Base-by-base conservation (phyloP, 2,329 filamentous ascomycete genomes). In the Aspergillus sojae region DNA sequence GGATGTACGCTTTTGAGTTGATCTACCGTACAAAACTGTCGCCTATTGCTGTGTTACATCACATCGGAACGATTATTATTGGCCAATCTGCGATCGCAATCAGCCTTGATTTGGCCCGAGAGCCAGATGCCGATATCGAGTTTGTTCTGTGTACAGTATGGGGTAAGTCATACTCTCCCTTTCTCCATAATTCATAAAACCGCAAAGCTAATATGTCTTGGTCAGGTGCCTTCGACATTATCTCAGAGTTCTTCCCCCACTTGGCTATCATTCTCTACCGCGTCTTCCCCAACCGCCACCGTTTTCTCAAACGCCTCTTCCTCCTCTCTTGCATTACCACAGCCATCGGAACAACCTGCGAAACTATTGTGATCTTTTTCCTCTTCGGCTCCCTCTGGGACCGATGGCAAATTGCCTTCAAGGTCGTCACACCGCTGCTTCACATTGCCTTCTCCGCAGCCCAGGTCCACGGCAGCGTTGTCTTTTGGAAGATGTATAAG, bases 1-100 rank as follows among this genome's bases (percentile, higher is more conserved):
- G 71, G n/a, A 82, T 82, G 78, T 82, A 83, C 61, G 68, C 81
- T 14, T 82, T 82, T 57, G 81, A 83, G 66, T 71, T 83, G 6
- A 71, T 82, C 50, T 82, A 80, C 60, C 76, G 80, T 5, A 66
- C 71, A 1, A 77, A 78, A 52, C 69, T 82, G 5, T 81, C 79
- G 2, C 76, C 75, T 0, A 75, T 83, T 26, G 77, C 78, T 4
- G 77, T 78, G 1, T 65, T 75, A 12, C 81, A 83, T 59, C 81
- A 83, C 58, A 64, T 78, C 5, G 78, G 78, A 0, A 76, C 78
- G 0, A 77, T 80, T 16, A 30, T 80, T 5, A 79, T 83, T 32
- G 80, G 79, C 0, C 78, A 82, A 62, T 70, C 74, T 4, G 79
- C 79, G 0, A 78, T 81, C 56, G 80, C 78, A 0, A 79, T 82